phyloP scores from a whole-genome alignment of 2,329 filamentous ascomycete genomes.

The Cladophialophora exuberans region DNA sequence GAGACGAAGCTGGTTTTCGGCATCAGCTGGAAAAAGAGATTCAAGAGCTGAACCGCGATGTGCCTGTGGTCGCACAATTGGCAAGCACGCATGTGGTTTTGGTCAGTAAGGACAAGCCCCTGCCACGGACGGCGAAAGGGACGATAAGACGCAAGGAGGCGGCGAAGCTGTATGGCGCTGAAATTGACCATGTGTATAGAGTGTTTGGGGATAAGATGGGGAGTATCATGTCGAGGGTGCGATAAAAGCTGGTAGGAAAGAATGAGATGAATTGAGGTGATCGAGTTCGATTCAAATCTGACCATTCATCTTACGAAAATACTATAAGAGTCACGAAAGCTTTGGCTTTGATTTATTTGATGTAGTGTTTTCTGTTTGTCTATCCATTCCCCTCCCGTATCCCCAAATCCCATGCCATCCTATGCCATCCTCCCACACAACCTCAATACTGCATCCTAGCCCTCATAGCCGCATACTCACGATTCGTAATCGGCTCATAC shows the following conservation, averaged over 20 bases:
- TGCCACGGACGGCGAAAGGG: slow-evolving; percentile 3
- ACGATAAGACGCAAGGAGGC: slow-evolving; percentile 1
- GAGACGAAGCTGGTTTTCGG: background rate
- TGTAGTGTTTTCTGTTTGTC: too few relatives aligned
- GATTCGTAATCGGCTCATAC: slow-evolving; percentile 54
- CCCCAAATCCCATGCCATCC: background rate
- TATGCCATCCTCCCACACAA: too few relatives aligned
- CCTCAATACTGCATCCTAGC: slow-evolving; percentile 38
- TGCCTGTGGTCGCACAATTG: slow-evolving; percentile 4
- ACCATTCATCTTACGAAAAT: too few relatives aligned
- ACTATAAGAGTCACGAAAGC: too few relatives aligned
- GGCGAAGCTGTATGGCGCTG: background rate
- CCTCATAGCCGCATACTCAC: slow-evolving; percentile 43
- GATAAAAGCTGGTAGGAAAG: background rate
- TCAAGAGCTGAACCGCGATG: slow-evolving; percentile 3
- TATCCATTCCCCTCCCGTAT: too few relatives aligned
- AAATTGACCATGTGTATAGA: slow-evolving; percentile 7
- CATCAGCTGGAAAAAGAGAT: background rate
- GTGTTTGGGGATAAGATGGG: slow-evolving; percentile 3
- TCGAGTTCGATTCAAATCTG: too few relatives aligned
- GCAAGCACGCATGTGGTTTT: slow-evolving; percentile 1
- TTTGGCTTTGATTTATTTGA: too few relatives aligned
- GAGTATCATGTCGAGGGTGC: slow-evolving; percentile 8
- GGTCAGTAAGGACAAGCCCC: background rate
- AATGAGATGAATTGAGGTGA: too few relatives aligned